These are phyloP conservation scores for Alternaria viburni DNA, from an alignment of 2,329 filamentous ascomycete genomes.

Conservation along the genomic window DNA sequence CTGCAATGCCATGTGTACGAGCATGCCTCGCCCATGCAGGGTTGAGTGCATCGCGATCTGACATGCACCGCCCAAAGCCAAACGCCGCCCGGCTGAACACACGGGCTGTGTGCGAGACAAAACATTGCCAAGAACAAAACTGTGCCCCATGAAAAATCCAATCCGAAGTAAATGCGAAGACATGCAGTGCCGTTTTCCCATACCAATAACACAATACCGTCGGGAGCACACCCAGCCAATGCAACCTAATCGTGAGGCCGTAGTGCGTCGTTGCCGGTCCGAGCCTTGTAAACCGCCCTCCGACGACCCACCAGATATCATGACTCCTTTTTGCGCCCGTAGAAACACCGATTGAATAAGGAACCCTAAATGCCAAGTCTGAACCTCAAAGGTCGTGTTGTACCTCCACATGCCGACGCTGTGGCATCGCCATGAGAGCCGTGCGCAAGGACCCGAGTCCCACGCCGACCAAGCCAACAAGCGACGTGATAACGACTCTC, in stretches of 20 bases:
- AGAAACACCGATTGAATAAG: slow-evolving; percentile 9
- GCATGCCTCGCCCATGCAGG: slow-evolving; percentile 25
- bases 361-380: background rate
- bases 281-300: slow-evolving; percentile 9
- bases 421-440: slow-evolving; percentile 4
- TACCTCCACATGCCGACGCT: slow-evolving; percentile 1
- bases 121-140: background rate
- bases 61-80: slow-evolving; percentile 14
- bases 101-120: background rate
- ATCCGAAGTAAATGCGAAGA: background rate
- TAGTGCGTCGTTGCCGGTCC: slow-evolving; percentile 16
- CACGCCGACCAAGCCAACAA: background rate
- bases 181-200: slow-evolving; percentile 12
- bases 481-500: background rate
- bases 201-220: slow-evolving; percentile 14
- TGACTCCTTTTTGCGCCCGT: slow-evolving; percentile 19
- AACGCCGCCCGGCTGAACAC: slow-evolving; percentile 9
- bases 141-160: background rate
- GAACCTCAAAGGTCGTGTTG: slow-evolving; percentile 4
- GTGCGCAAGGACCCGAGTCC: background rate
- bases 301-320: slow-evolving; percentile 6
- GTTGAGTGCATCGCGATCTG: slow-evolving; percentile 6
- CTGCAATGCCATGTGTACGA: slow-evolving; percentile 32
- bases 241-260: slow-evolving; percentile 18
- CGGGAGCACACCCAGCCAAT: slow-evolving; percentile 22